Percentiles rank a stretch among this genome's conserved stretches.
These are phyloP conservation scores for Saccharomycopsis crataegensis DNA, from an alignment of 1,139 yeast genomes.

Conservation along the genomic window DNA sequence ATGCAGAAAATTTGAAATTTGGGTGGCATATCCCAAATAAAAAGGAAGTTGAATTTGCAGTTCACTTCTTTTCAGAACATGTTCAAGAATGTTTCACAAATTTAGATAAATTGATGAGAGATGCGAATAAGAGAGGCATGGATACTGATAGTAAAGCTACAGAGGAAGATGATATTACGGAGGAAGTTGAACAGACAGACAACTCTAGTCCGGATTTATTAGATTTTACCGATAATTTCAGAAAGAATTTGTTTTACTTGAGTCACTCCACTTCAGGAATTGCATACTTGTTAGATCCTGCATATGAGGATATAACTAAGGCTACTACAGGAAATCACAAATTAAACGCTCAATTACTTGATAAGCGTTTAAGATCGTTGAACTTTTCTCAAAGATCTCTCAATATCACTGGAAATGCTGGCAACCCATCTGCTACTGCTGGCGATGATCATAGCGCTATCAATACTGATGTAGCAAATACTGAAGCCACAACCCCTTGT, in stretches of 20 bases:
- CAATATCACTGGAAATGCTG: not conserved
- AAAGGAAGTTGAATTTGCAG: constrained; percentile 54
- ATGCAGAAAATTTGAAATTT: constrained; percentile 42
- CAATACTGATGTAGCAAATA: constrained; percentile 3
- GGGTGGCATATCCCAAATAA: constrained; percentile 70
- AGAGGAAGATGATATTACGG: constrained; percentile 22
- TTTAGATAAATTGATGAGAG: constrained; percentile 35
- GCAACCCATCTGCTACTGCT: not conserved
- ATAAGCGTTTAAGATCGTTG: constrained; percentile 11
- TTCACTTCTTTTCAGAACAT: constrained; percentile 48
- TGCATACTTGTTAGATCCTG: constrained; percentile 71
- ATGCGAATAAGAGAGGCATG: constrained; percentile 19
- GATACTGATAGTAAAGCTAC: constrained; percentile 7
- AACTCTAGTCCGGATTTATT: constrained; percentile 17
- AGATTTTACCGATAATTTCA: constrained; percentile 38
- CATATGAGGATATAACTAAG: constrained; percentile 26
- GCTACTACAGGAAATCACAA: not conserved
- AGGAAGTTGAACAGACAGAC: constrained; percentile 19
- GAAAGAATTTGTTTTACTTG: constrained; percentile 48
- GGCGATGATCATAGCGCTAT: constrained; percentile 1
- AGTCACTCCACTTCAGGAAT: constrained; percentile 65
- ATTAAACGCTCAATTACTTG: constrained; percentile 15
- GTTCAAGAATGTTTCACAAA: constrained; percentile 38
- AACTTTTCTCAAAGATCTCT: constrained; percentile 16
- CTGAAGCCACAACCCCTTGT: constrained; percentile 5